Evolutionary conservation across 2,329 filamentous ascomycete genomes (phyloP), one percentile per base, ranked within the genome.

Genomic region (Trichoderma lentiforme): DNA sequence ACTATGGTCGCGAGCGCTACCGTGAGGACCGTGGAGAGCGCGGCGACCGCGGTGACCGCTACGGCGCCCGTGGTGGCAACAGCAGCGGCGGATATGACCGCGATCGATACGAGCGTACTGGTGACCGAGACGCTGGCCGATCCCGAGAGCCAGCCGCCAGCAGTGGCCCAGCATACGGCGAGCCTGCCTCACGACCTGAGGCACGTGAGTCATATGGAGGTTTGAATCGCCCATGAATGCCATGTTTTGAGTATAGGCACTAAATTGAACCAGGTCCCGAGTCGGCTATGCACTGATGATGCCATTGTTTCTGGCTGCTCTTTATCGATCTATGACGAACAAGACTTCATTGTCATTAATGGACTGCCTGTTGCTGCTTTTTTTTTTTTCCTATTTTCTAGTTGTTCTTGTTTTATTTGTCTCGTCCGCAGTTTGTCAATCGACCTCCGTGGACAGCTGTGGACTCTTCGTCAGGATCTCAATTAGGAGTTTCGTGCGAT

Each of bases 81-180:
- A 56, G 70, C 39, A 74, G 77, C 68, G 78, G 84, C 73, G 84
- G 83, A 53, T 86, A 87, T 73, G 86, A 86, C 18, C 81, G 83
- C 65, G 83, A 84, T 15, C 83, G 85, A 72, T 86, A 86, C 63
- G 85, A 89, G 67, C 84, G 85, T 67, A 80, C 78, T 67, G 78
- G 78, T 66, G 83, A 84, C 28, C 83, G 83, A 61, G 82, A 84
- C 43, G 77, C 80, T 70, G 76, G 80, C 56, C 82, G 83, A 71
- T 77, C 81, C 36, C 82, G 83, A 43, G 83, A 85, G 53, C 77
- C 80, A 47, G 80, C 81, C 60, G 75, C 79, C 43, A 79, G 78
- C 43, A 56, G 64, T 61, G 79, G 79, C 57, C 78, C 81, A 64
- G 79, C 80, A 73, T 85, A 85, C 73, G 76, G 80, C 74, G 83